Evolutionary conservation across 495 filamentous ascomycete genomes (phyloP).

Genomic region (Friedmanniomyces simplex): DNA sequence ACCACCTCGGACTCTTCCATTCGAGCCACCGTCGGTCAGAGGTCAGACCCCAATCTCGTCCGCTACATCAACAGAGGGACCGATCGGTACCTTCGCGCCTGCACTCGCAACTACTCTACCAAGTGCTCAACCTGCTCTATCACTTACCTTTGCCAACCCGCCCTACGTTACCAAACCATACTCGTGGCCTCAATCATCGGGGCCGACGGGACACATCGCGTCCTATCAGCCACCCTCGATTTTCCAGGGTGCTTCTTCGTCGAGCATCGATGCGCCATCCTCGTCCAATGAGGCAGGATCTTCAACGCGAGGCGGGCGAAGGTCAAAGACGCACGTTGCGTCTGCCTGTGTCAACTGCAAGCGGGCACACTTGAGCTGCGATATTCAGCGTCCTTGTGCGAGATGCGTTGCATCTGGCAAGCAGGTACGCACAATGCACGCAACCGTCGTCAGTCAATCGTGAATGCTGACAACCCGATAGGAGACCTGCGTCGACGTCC

Average conservation of each 20-base stretch:
- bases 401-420: constrained; percentile 54
- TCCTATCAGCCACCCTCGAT: constrained; percentile 16
- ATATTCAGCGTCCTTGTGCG: constrained; percentile 53
- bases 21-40: background rate
- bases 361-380: constrained; percentile 80
- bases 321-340: constrained; percentile 90
- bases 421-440: constrained; percentile 41
- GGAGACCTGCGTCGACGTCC: constrained; percentile 86
- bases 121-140: background rate
- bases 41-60: background rate
- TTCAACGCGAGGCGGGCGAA: constrained; percentile 37
- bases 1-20: constrained; percentile 13
- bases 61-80: background rate
- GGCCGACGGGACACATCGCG: background rate
- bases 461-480: constrained; percentile 30
- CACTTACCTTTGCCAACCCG: background rate
- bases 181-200: constrained; percentile 7
- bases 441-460: background rate
- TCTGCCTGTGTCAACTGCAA: constrained; percentile 97
- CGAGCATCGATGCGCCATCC: background rate
- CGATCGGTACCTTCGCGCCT: background rate
- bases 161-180: background rate
- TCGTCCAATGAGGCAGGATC: background rate
- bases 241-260: background rate
- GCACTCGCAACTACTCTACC: background rate